Evolutionary conservation across 1,139 yeast genomes (phyloP).

Genomic region (Blastobotrys proliferans): DNA sequence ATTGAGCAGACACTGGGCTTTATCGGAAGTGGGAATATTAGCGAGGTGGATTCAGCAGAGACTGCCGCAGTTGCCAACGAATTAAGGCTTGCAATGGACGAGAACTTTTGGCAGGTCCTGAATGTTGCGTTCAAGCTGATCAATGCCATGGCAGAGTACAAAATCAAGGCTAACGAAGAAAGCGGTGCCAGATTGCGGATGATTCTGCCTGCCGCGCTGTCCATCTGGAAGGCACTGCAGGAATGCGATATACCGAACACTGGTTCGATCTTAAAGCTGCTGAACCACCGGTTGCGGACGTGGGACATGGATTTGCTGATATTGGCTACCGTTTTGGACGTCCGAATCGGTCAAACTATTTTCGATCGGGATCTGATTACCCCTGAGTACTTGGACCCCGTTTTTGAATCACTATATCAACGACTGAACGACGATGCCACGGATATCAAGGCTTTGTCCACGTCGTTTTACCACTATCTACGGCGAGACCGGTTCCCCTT

Average conservation of each 20-base stretch:
- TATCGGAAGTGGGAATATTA: not conserved
- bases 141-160: conserved; percentile 4
- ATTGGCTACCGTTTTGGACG: conserved; percentile 14
- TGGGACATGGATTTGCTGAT: conserved; percentile 15
- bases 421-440: conserved; percentile 3
- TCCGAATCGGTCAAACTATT: conserved; percentile 6
- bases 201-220: conserved; percentile 13
- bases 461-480: conserved; percentile 12
- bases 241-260: conserved; percentile 3
- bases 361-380: conserved; percentile 8
- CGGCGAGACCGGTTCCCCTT: conserved; percentile 11
- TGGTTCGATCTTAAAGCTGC: not conserved
- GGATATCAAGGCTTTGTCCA: not conserved
- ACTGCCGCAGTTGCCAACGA: too few species aligned
- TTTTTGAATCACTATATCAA: conserved; percentile 6
- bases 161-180: not conserved
- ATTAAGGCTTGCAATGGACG: not conserved
- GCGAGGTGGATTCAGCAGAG: not conserved
- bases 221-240: conserved; percentile 10
- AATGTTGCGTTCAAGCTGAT: not conserved
- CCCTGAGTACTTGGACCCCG: not conserved
- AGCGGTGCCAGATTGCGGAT: conserved; percentile 11
- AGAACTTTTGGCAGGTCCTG: not conserved
- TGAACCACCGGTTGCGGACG: conserved; percentile 11
- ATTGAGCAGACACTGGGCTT: not conserved